These are phyloP conservation scores for Spiromastix sp. DNA, from an alignment of 2,329 filamentous ascomycete genomes.

Conservation along the genomic window DNA sequence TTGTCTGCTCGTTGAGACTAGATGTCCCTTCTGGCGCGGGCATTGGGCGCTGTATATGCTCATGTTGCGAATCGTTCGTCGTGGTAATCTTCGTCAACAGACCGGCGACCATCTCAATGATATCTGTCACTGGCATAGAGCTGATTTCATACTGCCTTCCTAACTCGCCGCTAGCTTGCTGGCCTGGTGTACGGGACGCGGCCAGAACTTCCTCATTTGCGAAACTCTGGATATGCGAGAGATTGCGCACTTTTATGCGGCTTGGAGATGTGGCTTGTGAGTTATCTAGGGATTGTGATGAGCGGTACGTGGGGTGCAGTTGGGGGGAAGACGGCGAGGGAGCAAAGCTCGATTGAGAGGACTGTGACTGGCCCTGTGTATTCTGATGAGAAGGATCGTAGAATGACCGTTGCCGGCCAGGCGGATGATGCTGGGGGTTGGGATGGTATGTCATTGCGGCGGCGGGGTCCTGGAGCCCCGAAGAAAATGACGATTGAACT, in stretches of 20 bases:
- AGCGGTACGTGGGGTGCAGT: slow-evolving; percentile 35
- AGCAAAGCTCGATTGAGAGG: slow-evolving; percentile 5
- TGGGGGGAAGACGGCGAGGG: slow-evolving; percentile 36
- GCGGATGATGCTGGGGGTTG: slow-evolving; percentile 1
- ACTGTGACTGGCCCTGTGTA: slow-evolving; percentile 8
- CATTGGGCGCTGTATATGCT: slow-evolving; percentile 70
- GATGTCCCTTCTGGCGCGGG: slow-evolving; percentile 49
- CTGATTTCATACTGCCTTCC: slow-evolving; percentile 80
- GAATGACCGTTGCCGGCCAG: slow-evolving; percentile 1
- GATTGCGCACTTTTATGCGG: slow-evolving; percentile 71
- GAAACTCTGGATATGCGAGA: slow-evolving; percentile 84
- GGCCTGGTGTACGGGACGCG: slow-evolving; percentile 36
- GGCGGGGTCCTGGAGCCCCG: slow-evolving; percentile 4
- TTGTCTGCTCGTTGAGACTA: slow-evolving; percentile 54
- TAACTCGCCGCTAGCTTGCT: slow-evolving; percentile 27
- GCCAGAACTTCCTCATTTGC: slow-evolving; percentile 65
- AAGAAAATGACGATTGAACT: not conserved
- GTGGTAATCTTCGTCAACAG: slow-evolving; percentile 94
- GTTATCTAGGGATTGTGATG: slow-evolving; percentile 31
- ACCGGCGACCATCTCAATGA: slow-evolving; percentile 98
- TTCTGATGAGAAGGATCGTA: slow-evolving; percentile 14
- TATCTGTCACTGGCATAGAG: slow-evolving; percentile 90
- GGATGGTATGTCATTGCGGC: slow-evolving; percentile 41
- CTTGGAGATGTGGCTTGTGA: slow-evolving; percentile 40
- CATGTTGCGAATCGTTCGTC: slow-evolving; percentile 90